Base-by-base conservation (phyloP, 495 filamentous ascomycete species). In the Xylaria palmicola region DNA sequence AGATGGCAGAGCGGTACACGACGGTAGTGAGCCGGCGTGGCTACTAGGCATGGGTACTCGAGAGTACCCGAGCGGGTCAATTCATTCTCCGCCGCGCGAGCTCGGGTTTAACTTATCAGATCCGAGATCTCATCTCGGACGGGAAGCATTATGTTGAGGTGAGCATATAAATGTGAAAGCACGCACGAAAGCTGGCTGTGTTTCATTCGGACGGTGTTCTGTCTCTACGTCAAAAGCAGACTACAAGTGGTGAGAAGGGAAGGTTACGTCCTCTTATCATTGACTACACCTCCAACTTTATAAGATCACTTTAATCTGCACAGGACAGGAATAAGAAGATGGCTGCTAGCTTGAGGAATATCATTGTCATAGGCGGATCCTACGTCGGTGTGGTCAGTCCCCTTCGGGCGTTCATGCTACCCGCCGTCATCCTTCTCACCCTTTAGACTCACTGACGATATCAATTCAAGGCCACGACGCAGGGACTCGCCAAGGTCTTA, bases 321-420 rank as follows among this genome's bases (percentile, higher is more conserved):
- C 26, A 3, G 32, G 2, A 39, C 19, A 34, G 10, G 20, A 39
- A 22, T 22, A 27, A 5, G 44, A 65, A 44, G 40, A 40, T 60
- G 62, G 54, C 65, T 12, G 17, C 43, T 13, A 36, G 36, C 6
- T 52, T 67, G 2, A 60, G 39, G 30, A 72, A 72, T 9, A 52
- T 72, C 26, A 64, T 72, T 6, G 69, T 72, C 1, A 57, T 72
- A 3, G 69, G 69, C 6, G 69, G 67, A 0, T 69, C 67, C 2
- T 72, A 66, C 36, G 69, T 72, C 19, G 69, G 69, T 3, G 20
- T 66, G 41, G 69, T 72, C 5, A 58, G 67, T 65, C 30, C 1
- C n/a, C 9, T 1, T 15, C 49, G 6, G 2, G 32, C 20, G 27
- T 17, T 20, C 12, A 10, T 32, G 5, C 36, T 40, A 19, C 36